Evolutionary conservation across 306 rosid genomes (phyloP).

Genomic region (Trifolium repens): DNA sequence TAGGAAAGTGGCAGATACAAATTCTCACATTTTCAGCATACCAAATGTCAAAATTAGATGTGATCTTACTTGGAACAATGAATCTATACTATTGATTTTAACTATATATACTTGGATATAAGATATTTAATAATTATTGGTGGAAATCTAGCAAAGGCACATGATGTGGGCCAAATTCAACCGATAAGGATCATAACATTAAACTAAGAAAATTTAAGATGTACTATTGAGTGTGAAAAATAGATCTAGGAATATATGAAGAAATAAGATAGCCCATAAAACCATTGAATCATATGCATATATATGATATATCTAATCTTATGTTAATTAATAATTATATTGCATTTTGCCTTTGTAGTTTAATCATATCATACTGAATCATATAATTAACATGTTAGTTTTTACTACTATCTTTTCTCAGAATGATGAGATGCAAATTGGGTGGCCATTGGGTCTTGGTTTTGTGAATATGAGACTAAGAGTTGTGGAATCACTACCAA

Average conservation of each 20-base stretch:
- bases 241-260: constrained; percentile 47
- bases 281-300: constrained; percentile 30
- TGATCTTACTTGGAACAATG: constrained; percentile 33
- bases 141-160: constrained; percentile 51
- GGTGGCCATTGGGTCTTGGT: constrained; percentile 94
- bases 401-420: constrained; percentile 36
- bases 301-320: background rate
- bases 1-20: constrained; percentile 30
- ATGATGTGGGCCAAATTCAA: constrained; percentile 58
- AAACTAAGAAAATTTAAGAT: constrained; percentile 1
- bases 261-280: constrained; percentile 37
- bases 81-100: constrained; percentile 28
- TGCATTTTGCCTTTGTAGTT: constrained; percentile 32
- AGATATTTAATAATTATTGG: constrained; percentile 33
- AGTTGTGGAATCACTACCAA: constrained; percentile 51
- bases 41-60: constrained; percentile 34
- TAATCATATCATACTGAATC: background rate
- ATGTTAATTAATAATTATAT: constrained; percentile 4
- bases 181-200: constrained; percentile 28
- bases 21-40: constrained; percentile 35
- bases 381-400: background rate
- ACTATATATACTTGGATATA: background rate
- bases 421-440: constrained; percentile 61
- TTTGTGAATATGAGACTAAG: constrained; percentile 58
- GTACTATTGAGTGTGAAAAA: constrained; percentile 34